phyloP scores from a whole-genome alignment of 306 rosid genomes.

The Pueraria montana region DNA sequence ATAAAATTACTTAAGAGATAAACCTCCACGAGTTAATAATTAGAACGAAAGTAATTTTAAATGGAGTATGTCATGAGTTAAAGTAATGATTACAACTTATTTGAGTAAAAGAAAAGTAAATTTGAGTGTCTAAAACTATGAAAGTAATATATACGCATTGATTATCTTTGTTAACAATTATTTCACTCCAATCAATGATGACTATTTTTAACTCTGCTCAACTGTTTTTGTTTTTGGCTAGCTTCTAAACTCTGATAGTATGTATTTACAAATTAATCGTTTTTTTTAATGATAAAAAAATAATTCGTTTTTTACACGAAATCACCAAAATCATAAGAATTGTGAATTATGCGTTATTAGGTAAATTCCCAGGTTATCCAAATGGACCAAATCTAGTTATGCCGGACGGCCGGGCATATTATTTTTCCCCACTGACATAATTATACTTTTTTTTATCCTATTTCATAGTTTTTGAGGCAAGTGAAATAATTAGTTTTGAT shows the following conservation, averaged over 20 bases:
- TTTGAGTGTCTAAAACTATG: not conserved
- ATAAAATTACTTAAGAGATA: not conserved
- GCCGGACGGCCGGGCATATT: no score
- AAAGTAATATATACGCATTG: not conserved
- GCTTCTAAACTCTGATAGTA: not conserved
- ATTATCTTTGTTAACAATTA: not conserved
- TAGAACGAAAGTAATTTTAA: not conserved
- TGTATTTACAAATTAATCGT: not conserved
- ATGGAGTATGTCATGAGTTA: not conserved
- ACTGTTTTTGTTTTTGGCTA: not conserved
- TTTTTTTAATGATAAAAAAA: no score
- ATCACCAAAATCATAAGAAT: not conserved
- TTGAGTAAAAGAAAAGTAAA: constrained; percentile 30
- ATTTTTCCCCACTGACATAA: no score
- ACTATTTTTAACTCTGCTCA: not conserved
- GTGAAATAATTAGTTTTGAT: no score
- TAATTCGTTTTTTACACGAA: not conserved
- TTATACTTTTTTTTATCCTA: no score
- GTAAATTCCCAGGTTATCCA: no score
- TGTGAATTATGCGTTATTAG: not conserved
- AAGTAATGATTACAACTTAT: not conserved
- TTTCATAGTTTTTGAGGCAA: no score
- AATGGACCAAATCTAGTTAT: no score
- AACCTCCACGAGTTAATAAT: not conserved
- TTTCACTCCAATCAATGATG: not conserved